Conservation (phyloP, 306 rosid genomes). For the Biancaea sappan region DNA sequence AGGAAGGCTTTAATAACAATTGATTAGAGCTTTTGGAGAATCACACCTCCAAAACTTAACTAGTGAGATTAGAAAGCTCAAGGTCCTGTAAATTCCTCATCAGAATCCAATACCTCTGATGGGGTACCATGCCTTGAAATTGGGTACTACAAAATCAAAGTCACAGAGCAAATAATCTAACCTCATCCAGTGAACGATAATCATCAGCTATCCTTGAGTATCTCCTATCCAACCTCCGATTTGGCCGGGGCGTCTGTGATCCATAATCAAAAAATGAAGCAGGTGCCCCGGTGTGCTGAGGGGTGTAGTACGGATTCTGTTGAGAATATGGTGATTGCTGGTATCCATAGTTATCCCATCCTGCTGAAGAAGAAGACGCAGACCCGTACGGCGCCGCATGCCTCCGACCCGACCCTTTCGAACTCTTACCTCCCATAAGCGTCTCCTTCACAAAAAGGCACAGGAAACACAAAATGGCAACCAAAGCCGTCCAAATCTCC, state of each 20-base stretch:
- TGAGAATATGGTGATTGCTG: conserved; percentile 50
- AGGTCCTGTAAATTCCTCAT: too few relatives aligned
- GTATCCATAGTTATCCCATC: conserved; percentile 50
- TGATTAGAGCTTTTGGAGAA: too few relatives aligned
- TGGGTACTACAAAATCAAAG: conserved; percentile 19
- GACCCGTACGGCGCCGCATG: conserved; percentile 41
- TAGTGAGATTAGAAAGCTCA: too few relatives aligned
- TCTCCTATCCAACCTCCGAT: conserved; percentile 57
- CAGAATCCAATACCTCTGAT: not conserved
- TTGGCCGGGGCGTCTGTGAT: conserved; percentile 41
- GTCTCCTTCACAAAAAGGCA: conserved; percentile 36
- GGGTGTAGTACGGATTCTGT: conserved; percentile 41
- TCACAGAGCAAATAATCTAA: conserved; percentile 28
- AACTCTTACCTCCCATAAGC: conserved; percentile 61
- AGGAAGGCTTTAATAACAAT: too few relatives aligned
- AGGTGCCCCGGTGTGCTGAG: conserved; percentile 43
- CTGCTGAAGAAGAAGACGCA: conserved; percentile 42
- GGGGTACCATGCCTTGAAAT: not conserved
- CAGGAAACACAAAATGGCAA: conserved; percentile 35
- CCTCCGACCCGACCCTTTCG: conserved; percentile 51
- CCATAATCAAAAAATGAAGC: conserved; percentile 37
- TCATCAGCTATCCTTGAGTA: conserved; percentile 79
- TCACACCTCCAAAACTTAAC: too few relatives aligned
- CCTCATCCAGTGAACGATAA: conserved; percentile 86
- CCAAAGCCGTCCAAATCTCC: conserved; percentile 38